Percentiles rank a stretch among this genome's conserved stretches.
Evolutionary conservation across 371 early-diverging fungal genomes (phyloP).

Genomic region (Thermomucor indicae-seudaticae): DNA sequence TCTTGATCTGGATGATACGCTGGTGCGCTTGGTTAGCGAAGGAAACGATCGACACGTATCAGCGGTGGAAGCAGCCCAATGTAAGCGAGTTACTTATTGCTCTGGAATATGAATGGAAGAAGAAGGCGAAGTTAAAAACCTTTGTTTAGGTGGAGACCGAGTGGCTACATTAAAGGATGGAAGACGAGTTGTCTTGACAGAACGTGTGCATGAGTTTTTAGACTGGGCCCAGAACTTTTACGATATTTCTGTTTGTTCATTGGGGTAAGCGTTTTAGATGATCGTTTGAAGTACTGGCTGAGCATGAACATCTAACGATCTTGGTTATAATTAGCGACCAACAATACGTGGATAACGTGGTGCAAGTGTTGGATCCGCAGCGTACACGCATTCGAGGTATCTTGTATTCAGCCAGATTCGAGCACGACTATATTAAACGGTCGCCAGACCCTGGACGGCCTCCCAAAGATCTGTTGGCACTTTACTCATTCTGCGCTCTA

Average conservation of each 20-base stretch:
- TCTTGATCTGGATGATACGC: conserved; percentile 77
- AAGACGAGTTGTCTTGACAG: conserved; percentile 62
- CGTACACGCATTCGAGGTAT: conserved; percentile 59
- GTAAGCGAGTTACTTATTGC: conserved; percentile 9
- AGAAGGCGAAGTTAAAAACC: neutral
- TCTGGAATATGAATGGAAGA: neutral
- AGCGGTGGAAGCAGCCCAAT: conserved; percentile 44
- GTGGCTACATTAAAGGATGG: conserved; percentile 63
- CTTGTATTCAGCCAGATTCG: conserved; percentile 70
- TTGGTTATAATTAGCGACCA: conserved; percentile 61
- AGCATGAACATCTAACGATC: neutral
- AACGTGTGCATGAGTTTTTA: conserved; percentile 70
- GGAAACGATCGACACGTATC: conserved; percentile 66
- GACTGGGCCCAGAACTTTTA: conserved; percentile 69
- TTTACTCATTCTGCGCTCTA: conserved; percentile 63
- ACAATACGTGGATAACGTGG: conserved; percentile 72
- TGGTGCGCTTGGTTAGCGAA: conserved; percentile 70
- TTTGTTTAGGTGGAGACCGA: conserved; percentile 51
- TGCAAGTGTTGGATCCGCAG: conserved; percentile 63
- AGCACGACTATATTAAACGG: conserved; percentile 60
- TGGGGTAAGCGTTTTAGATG: conserved; percentile 48
- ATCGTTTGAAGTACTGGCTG: neutral
- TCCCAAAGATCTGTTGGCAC: conserved; percentile 67
- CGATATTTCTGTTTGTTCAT: conserved; percentile 75
- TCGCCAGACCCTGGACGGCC: conserved; percentile 50